Evolutionary conservation across 768 basidiomycete species (phyloP).

Genomic region (Pulveroboletus sp.): DNA sequence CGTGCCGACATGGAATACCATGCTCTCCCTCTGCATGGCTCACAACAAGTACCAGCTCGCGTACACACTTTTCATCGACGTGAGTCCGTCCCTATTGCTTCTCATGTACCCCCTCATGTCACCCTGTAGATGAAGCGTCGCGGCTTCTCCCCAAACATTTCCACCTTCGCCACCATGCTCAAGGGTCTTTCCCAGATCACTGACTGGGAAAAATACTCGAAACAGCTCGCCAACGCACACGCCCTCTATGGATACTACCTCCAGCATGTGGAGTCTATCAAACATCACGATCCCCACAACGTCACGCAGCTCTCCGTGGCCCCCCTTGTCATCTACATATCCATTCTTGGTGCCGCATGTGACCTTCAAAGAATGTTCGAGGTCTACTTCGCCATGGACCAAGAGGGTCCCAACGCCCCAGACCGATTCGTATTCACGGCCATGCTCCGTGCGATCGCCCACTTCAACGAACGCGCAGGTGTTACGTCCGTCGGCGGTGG

Average conservation of each 20-base stretch:
- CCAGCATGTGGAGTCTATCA: slow-evolving; percentile 47
- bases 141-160: slow-evolving; percentile 62
- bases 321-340: slow-evolving; percentile 61
- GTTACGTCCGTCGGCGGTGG: slow-evolving; percentile 35
- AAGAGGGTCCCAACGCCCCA: slow-evolving; percentile 60
- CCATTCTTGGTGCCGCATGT: slow-evolving; percentile 57
- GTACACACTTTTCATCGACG: slow-evolving; percentile 67
- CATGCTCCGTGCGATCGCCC: slow-evolving; percentile 52
- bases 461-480: slow-evolving; percentile 15
- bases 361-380: slow-evolving; percentile 68
- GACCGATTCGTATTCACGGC: slow-evolving; percentile 59
- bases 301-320: slow-evolving; percentile 41
- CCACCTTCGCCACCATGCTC: slow-evolving; percentile 71
- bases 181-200: slow-evolving; percentile 58
- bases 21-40: slow-evolving; percentile 64
- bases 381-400: slow-evolving; percentile 64
- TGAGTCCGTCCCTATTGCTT: slow-evolving; percentile 35
- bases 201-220: slow-evolving; percentile 53
- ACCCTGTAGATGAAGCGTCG: slow-evolving; percentile 74
- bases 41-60: slow-evolving; percentile 53
- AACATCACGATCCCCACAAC: slow-evolving; percentile 43
- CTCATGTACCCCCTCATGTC: slow-evolving; percentile 12
- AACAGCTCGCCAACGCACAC: slow-evolving; percentile 60
- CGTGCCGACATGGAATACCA: slow-evolving; percentile 71
- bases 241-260: slow-evolving; percentile 57